phyloP scores from a whole-genome alignment of 371 early-diverging fungal genomes.

The Mucor racemosus region DNA sequence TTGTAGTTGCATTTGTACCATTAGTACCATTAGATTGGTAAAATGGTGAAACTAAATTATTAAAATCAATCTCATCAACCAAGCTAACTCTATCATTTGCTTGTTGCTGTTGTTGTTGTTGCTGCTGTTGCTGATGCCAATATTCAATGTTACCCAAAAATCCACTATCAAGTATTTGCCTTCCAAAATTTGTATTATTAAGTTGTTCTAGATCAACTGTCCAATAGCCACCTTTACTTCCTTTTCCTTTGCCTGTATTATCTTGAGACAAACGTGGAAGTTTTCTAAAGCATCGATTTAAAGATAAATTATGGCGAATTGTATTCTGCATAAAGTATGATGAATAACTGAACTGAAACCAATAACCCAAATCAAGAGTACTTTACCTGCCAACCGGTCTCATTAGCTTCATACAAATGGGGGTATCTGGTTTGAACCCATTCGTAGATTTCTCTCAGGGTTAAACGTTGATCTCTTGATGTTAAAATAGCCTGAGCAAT shows the following conservation, averaged over 20 bases:
- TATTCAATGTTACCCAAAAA: constrained; percentile 45
- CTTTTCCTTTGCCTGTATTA: constrained; percentile 31
- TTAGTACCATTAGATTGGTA: constrained; percentile 5
- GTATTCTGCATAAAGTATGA: constrained; percentile 56
- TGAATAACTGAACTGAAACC: background rate
- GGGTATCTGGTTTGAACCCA: constrained; percentile 73
- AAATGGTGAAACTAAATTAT: constrained; percentile 21
- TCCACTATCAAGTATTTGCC: constrained; percentile 45
- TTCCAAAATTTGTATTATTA: constrained; percentile 46
- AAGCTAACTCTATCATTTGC: constrained; percentile 10
- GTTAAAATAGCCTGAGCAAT: constrained; percentile 75
- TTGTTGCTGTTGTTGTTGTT: constrained; percentile 30
- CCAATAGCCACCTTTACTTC: constrained; percentile 68
- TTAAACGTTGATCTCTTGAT: constrained; percentile 58
- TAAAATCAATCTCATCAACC: constrained; percentile 28
- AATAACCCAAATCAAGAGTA: background rate
- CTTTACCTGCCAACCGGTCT: constrained; percentile 70
- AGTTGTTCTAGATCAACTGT: constrained; percentile 55
- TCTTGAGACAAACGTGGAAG: constrained; percentile 63
- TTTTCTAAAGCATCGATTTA: constrained; percentile 65
- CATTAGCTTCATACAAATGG: constrained; percentile 65
- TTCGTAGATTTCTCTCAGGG: constrained; percentile 73
- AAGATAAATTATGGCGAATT: constrained; percentile 79
- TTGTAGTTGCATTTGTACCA: background rate
- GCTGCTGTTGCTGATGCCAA: constrained; percentile 41